A percentile compares a stretch with the other conserved stretches of the same genome.
phyloP scores from a whole-genome alignment of 1,284 basidiomycete genomes.

The Leccinum pachyderme region DNA sequence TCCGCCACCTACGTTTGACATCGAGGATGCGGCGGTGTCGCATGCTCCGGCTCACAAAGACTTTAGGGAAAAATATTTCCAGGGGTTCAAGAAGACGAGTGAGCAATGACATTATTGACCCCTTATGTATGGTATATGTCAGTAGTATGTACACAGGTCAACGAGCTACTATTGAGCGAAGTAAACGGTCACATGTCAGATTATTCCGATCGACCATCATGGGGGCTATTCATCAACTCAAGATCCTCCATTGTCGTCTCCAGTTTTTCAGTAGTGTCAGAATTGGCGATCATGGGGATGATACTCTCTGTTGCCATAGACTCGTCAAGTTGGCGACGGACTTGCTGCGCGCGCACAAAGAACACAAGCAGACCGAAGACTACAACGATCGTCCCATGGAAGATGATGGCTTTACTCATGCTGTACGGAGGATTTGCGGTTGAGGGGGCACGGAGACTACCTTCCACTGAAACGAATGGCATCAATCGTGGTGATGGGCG shows the following conservation, averaged over 20 bases:
- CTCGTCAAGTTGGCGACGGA: slow-evolving; percentile 58
- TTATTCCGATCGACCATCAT: background rate
- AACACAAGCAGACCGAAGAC: slow-evolving; percentile 41
- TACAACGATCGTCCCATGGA: slow-evolving; percentile 53
- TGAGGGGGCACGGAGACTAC: slow-evolving; percentile 59
- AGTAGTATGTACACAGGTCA: slow-evolving; percentile 1
- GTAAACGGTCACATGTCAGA: background rate
- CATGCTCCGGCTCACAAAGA: slow-evolving; percentile 74
- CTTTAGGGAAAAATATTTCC: slow-evolving; percentile 80
- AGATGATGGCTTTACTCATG: slow-evolving; percentile 63
- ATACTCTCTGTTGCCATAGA: slow-evolving; percentile 21
- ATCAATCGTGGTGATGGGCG: background rate
- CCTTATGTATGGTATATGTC: slow-evolving; percentile 7
- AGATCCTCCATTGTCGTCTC: background rate
- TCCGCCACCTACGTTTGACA: slow-evolving; percentile 49
- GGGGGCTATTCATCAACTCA: background rate
- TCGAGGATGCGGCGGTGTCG: slow-evolving; percentile 17
- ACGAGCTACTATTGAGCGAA: background rate
- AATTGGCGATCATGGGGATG: background rate
- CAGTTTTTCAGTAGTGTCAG: background rate
- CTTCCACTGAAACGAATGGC: slow-evolving; percentile 43
- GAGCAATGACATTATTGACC: slow-evolving; percentile 4
- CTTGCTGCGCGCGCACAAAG: slow-evolving; percentile 56
- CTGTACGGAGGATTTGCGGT: slow-evolving; percentile 64
- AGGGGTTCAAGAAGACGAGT: slow-evolving; percentile 58